These are phyloP conservation scores for Nicotiana noctiflora DNA, from an alignment of 257 asterid genomes.

Conservation along the genomic window DNA sequence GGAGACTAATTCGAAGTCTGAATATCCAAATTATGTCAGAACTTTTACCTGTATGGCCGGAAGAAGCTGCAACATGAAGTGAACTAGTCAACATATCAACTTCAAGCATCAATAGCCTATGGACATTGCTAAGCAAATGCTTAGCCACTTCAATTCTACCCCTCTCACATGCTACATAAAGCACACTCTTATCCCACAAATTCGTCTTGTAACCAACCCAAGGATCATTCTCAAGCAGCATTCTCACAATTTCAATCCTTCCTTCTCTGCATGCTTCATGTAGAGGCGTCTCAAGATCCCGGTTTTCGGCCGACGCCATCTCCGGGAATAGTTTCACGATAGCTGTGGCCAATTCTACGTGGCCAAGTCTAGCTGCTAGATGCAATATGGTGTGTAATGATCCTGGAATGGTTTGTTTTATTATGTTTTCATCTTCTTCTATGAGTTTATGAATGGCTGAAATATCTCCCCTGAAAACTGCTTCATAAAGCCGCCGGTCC, in stretches of 20 bases:
- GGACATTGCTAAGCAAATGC: slow-evolving; percentile 12
- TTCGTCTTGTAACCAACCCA: slow-evolving; percentile 23
- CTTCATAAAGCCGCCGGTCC: slow-evolving; percentile 38
- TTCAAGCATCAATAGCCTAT: slow-evolving; percentile 27
- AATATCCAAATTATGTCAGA: background rate
- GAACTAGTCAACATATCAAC: slow-evolving; percentile 27
- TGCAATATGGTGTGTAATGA: slow-evolving; percentile 27
- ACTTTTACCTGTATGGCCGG: slow-evolving; percentile 34
- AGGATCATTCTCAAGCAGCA: slow-evolving; percentile 25
- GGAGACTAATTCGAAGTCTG: no score
- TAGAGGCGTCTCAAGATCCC: slow-evolving; percentile 37
- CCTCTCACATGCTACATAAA: slow-evolving; percentile 34
- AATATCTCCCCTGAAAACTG: slow-evolving; percentile 24
- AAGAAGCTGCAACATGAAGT: slow-evolving; percentile 43
- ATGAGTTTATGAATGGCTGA: slow-evolving; percentile 11
- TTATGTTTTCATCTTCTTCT: slow-evolving; percentile 3
- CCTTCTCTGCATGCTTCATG: slow-evolving; percentile 53
- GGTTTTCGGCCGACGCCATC: slow-evolving; percentile 30
- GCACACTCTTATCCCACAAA: slow-evolving; percentile 20
- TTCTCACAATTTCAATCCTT: slow-evolving; percentile 18
- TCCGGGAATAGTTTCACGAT: slow-evolving; percentile 24
- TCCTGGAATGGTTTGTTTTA: slow-evolving; percentile 5
- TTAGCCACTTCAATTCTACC: slow-evolving; percentile 27
- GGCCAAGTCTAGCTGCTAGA: slow-evolving; percentile 37
- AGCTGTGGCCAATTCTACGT: slow-evolving; percentile 20